Base-by-base conservation (phyloP, 805 yeast genomes). In the Saccharomyces mikatae region DNA sequence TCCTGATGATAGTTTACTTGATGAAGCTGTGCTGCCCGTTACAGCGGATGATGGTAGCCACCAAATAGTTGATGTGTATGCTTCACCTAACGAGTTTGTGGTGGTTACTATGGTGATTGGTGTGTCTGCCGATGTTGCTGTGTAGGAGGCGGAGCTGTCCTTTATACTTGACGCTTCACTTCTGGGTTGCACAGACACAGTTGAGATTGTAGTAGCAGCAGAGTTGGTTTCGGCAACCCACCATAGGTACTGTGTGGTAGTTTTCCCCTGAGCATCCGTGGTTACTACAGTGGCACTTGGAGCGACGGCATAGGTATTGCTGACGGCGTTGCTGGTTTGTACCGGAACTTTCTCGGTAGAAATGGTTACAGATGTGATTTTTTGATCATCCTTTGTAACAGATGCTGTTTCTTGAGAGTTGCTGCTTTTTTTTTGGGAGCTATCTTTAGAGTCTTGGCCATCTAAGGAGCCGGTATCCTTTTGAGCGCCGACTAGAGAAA, bases 41-140 rank as follows among this genome's bases (percentile, higher is more conserved):
- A 52, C 27, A 2, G 53, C 54, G 21, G 66, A 52, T 13, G 66
- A 55, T 41, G 69, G 67, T 14, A 62, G 56, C 71, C 70, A 67
- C 70, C 70, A 67, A n/a, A 65, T 52, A 2, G 64, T 65, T 10
- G 69, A 64, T 6, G 65, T 59, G 50, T 62, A 63, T 1, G 59
- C 9, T 17, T 53, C 59, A 49, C 69, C 68, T 6, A 53, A 51
- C 13, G 67, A 54, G 41, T 63, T 55, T 4, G 64, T 56, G 24
- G 63, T 54, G 1, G 62, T 59, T 8, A 61, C 46, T 1, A 61
- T 56, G 3, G 65, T 60, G 14, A 62, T 50, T 48, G 67, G 65
- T 6, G 59, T 62, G 17, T 57, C 56, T 1, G 56, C 44, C 24
- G 28, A 27, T 17, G 29, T 48, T 31, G 31, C 9, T 27, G 46